Evolutionary conservation across 202 grass and related monocot genomes (phyloP), one percentile per base, ranked within the genome.

Genomic region (Eragrostis tef): DNA sequence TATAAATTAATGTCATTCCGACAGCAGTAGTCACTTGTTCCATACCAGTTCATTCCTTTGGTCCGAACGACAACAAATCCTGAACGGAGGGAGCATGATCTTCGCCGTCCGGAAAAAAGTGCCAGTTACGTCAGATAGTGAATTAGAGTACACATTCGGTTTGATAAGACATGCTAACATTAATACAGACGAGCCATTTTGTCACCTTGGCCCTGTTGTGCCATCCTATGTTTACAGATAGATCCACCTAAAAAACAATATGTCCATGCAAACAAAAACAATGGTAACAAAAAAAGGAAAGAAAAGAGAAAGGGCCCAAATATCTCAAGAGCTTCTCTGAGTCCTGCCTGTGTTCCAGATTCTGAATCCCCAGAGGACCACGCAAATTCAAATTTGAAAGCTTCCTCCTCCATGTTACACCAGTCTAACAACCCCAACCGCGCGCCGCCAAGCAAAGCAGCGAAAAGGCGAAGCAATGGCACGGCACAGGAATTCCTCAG

Each of bases 401-500:
- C 11, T 15, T 24, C 45, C 26, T 20, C 36, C 58, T 16, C 63
- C 63, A 1, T 24, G 8, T 31, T 42, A 74, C 57, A 64, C 56
- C 24, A 42, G 6, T 20, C 25, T 19, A 51, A 2, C 29, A 26
- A 24, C 67, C 20, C 21, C 54, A 80, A 80, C 76, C 26, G 58
- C 70, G 8, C 34, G 58, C 70, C 2, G 80, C 57, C 1, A 73
- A 60, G 79, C 67, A 78, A 31, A 20, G 78, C 61, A 66, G 73
- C 49, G 24, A 45, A 36, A 76, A 53, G 34, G 34, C 34, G 34
- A 48, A 58, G 64, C 26, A 3, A 49, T 51, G 67, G 34, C 74
- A 15, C 71, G 46, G 66, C 25, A n/a, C 67, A 24, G 39, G n/a
- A n/a, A n/a, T 8, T 51, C 48, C 34, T 68, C 83, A 81, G 29